Base-by-base conservation (phyloP, 2,329 filamentous ascomycete genomes). In the Biscogniauxia marginata region DNA sequence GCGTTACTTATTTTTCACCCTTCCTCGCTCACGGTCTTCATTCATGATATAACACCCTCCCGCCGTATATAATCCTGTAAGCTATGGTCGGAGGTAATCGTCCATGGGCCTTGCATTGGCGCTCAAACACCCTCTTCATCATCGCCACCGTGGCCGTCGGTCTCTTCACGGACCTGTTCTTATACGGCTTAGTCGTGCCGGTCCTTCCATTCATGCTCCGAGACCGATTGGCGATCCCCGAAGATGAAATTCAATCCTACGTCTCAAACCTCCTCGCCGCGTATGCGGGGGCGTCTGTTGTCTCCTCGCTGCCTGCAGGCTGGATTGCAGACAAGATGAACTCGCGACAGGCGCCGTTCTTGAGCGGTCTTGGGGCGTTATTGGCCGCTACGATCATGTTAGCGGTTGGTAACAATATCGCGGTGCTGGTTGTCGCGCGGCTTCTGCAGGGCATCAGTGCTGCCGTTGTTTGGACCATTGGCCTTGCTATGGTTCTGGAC, bases 91-190 rank as follows among this genome's bases (percentile, higher is more conserved):
- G 43, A 59, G 46, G 43, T 4, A 52, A 9, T 44, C 64, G 54
- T 1, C 68, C 67, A 7, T 61, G 60, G 51, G 64, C 46, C 18
- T 61, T 72, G 7, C 57, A 54, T 21, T 83, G 80, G 78, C 78
- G 84, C n/a, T 84, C 83, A 9, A 82, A 79, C 52, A 82, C 80
- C 2, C 64, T 77, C 47, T 87, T 87, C 72, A 85, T 86, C 60
- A 67, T 84, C 43, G 69, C 76, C 6, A 85, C 83, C 2, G 81
- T 87, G 11, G 78, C 75, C 3, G 70, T 82, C 19, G 81, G 79
- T 46, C 75, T 83, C 1, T 85, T 84, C 63, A 82, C 80, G 0
- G 83, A 85, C 64, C 70, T 85, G 11, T 85, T 85, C 65, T 74
- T 86, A 1, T 86, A 85, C 64, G 81, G 80, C 1, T 72, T 86